Evolutionary conservation across 2,329 filamentous ascomycete genomes (phyloP).

Genomic region (Colletotrichum cereale): DNA sequence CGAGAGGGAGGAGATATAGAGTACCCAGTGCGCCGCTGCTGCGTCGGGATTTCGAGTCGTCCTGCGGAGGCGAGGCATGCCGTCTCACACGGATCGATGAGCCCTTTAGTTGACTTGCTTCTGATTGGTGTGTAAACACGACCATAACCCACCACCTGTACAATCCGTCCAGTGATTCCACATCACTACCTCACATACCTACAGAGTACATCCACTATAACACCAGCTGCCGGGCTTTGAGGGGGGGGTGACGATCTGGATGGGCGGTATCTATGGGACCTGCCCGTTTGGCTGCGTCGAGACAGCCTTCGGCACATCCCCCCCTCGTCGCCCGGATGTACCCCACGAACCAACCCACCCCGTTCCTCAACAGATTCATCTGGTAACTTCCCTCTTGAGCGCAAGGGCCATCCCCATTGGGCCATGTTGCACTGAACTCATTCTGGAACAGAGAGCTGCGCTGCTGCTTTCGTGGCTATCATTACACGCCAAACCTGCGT

Average conservation of each 20-base stretch:
- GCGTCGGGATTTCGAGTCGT: background rate
- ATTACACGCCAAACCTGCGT: background rate
- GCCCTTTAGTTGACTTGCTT: background rate
- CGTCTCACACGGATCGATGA: background rate
- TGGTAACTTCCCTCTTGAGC: constrained; percentile 26
- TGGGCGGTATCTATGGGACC: background rate
- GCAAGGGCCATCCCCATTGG: background rate
- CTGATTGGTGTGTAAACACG: constrained; percentile 19
- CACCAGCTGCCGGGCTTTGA: background rate
- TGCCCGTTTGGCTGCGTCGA: background rate
- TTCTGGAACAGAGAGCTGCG: constrained; percentile 5
- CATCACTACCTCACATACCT: background rate
- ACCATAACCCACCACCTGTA: background rate
- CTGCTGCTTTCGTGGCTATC: background rate
- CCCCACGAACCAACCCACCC: background rate
- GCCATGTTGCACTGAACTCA: background rate
- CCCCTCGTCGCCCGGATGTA: background rate
- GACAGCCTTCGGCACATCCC: background rate
- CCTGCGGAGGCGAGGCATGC: background rate
- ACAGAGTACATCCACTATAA: background rate
- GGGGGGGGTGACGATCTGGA: no score
- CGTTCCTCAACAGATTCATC: constrained; percentile 1
- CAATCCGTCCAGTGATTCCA: background rate
- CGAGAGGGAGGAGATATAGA: background rate
- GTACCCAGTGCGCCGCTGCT: background rate